Percentiles rank a stretch among this genome's conserved stretches.
phyloP scores from a whole-genome alignment of 768 basidiomycete species.

The Agaricus bisporus region DNA sequence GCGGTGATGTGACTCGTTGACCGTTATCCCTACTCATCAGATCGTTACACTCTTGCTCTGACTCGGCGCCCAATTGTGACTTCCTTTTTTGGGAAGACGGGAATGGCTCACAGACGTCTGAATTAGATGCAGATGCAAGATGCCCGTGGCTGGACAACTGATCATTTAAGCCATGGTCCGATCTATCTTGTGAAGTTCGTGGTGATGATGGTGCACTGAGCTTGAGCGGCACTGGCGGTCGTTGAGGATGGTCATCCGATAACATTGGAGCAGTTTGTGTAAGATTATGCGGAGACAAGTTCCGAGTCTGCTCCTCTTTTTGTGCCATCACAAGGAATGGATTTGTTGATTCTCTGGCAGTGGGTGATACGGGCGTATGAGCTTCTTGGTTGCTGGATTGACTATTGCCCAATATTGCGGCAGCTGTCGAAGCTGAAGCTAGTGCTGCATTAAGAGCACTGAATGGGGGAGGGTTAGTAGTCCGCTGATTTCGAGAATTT shows the following conservation, averaged over 20 bases:
- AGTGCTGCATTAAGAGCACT: slow-evolving; percentile 40
- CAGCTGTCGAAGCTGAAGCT: slow-evolving; percentile 40
- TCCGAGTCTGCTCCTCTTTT: background rate
- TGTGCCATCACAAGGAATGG: background rate
- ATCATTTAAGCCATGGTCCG: slow-evolving; percentile 4
- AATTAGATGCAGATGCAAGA: slow-evolving; percentile 41
- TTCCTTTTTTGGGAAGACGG: slow-evolving; percentile 14
- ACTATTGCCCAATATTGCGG: slow-evolving; percentile 28
- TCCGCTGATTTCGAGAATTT: slow-evolving; percentile 25
- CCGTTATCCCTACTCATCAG: background rate
- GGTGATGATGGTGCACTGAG: slow-evolving; percentile 6
- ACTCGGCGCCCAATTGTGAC: slow-evolving; percentile 11
- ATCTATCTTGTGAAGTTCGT: slow-evolving; percentile 11
- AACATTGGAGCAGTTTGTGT: background rate
- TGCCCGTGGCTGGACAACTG: slow-evolving; percentile 30
- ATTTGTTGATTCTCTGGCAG: slow-evolving; percentile 4
- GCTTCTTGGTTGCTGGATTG: slow-evolving; percentile 12
- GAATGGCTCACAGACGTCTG: slow-evolving; percentile 29
- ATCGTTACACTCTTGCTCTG: slow-evolving; percentile 1
- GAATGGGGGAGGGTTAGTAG: slow-evolving; percentile 35
- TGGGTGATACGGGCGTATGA: slow-evolving; percentile 1
- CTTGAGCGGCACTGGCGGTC: background rate
- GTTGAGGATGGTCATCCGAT: background rate
- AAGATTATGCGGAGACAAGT: slow-evolving; percentile 1
- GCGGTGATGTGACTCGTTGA: background rate